Evolutionary conservation across 208 protist genomes (phyloP), one percentile per base, ranked within the genome.

Genomic region (Trypanosoma melophagium): DNA sequence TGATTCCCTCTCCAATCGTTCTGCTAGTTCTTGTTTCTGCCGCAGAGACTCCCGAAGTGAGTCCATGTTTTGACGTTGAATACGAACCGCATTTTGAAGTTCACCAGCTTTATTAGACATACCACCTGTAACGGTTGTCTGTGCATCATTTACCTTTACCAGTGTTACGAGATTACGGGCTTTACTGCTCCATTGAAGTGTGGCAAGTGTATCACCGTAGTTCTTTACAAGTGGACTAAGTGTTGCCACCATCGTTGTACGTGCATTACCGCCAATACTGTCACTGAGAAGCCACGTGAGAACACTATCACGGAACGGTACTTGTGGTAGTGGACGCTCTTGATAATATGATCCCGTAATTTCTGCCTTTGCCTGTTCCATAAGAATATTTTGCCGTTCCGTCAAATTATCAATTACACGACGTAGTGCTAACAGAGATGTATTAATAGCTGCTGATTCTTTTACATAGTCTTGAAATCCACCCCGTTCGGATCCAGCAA

Each of bases 241-340:
- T 42, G 92, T 95, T 13, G 89, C 90, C 41, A 97, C 83, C 86
- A 97, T 97, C 14, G 88, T 94, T 40, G 92, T 97, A 44, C 88
- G 87, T 16, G 90, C 88, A 69, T 97, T 97, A 42, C 92, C 92
- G 45, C 90, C 92, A 70, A 97, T 92, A 74, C 86, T 93, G 70
- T 97, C 92, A 66, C 84, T 94, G 12, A 97, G 81, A 52, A 97
- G 65, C 89, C 89, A 95, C 16, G 92, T 97, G 60, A 97, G 78
- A 4, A 93, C 83, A 57, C 83, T 92, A 76, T 95, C 87, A 40
- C 92, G 89, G 66, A 95, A 97, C 3, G 89, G 88, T 41, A 95
- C 87, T 79, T 98, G 96, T 21, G 89, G 89, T 60, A 95, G 78
- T 12, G 81, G 47, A 17, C 80, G 77, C 49, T 92, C 84, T 50